Evolutionary conservation across 768 basidiomycete species (phyloP), one percentile per base, ranked within the genome.

Genomic region (Pleurotus salmoneostramineus): DNA sequence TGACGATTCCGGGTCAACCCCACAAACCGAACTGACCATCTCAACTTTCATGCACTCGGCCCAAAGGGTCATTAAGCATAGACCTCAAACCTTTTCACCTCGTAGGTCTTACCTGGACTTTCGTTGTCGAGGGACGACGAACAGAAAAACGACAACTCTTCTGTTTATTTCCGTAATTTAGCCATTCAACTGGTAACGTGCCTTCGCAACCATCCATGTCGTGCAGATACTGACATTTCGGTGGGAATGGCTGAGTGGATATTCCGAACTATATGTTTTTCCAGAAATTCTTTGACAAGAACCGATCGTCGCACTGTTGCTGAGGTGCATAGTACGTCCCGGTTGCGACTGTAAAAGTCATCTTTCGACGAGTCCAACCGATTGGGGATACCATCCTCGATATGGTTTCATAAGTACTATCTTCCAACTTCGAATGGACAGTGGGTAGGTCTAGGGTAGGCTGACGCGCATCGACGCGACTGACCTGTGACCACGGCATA

Each of bases 121-220:
- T 27, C 21, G 44, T 45, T 17, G 44, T 17, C 44, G 44, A 11
- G 44, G 15, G 15, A 45, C 44, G 44, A n/a, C 21, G 21, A 27
- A 27, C 21, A 27, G 21, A 27, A 27, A 27, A 27, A 27, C 21
- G 21, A 27, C 21, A 27, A 27, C 21, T 27, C 21, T 27, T 27
- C 21, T 27, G 21, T 27, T 27, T 27, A 27, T 49, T 31, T 15
- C 33, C 15, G 27, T 5, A 8, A 27, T 27, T 49, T 15, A 17
- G 48, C 48, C 27, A 34, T 8, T 15, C 6, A 49, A 32, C 21
- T 49, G 48, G 27, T 49, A 31, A 17, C 48, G 48, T 49, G 21
- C 36, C 52, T 55, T 55, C 52, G 52, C 52, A 55, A 55, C 52
- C 52, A 55, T 55, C 52, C 52, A n/a, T 43, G 52, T 55, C 43